Evolutionary conservation across 2,329 filamentous ascomycete genomes (phyloP).

Genomic region (Verticillium isaacii): DNA sequence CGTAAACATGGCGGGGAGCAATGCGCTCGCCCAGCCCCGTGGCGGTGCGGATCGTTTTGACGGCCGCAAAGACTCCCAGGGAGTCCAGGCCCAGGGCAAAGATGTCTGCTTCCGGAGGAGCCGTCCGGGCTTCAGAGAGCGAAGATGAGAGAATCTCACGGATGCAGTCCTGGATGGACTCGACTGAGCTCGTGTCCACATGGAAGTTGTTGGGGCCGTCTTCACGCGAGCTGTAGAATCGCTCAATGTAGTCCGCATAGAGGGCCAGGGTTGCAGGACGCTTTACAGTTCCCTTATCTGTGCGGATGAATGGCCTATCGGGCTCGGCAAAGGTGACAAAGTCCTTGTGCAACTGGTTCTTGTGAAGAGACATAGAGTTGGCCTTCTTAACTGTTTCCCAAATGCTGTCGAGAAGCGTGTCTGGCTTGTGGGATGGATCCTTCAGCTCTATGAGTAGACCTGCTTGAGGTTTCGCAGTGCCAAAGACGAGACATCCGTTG

Average conservation of each 20-base stretch:
- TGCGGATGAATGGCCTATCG: constrained; percentile 36
- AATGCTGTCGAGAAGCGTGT: constrained; percentile 32
- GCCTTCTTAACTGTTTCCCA: constrained; percentile 38
- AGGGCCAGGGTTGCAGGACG: constrained; percentile 30
- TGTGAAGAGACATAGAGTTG: constrained; percentile 32
- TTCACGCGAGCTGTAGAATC: constrained; percentile 29
- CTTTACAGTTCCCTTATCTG: constrained; percentile 41
- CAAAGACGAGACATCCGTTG: constrained; percentile 19
- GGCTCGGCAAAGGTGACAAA: constrained; percentile 34
- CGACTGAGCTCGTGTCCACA: constrained; percentile 16
- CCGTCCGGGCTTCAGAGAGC: constrained; percentile 12
- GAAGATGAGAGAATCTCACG: constrained; percentile 14
- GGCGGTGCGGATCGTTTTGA: constrained; percentile 24
- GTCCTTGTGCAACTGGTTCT: constrained; percentile 34
- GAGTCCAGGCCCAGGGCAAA: constrained; percentile 23
- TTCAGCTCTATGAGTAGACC: constrained; percentile 22
- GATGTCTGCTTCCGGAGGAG: constrained; percentile 15
- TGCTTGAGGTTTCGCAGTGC: constrained; percentile 19
- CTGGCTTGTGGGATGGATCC: constrained; percentile 12
- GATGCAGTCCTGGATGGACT: constrained; percentile 15
- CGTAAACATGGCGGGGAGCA: constrained; percentile 27
- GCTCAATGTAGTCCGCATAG: constrained; percentile 41
- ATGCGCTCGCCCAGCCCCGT: constrained; percentile 22
- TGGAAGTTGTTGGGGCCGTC: constrained; percentile 10
- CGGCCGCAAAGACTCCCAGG: constrained; percentile 19